Evolutionary conservation across 257 asterid species (phyloP).

Genomic region (Parsonsia alboflavescens): DNA sequence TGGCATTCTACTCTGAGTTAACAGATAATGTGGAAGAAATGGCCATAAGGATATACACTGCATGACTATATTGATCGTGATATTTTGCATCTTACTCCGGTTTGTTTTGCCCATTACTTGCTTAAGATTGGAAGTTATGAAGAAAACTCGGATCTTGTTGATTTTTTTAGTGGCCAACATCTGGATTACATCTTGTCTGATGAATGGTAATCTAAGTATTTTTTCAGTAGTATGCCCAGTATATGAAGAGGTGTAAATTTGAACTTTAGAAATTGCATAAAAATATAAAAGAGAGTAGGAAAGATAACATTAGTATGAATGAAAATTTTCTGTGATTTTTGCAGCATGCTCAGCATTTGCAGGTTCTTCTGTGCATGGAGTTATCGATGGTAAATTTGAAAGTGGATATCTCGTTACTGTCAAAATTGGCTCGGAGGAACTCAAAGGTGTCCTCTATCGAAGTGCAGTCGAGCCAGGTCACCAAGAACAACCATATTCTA

Average conservation of each 20-base stretch:
- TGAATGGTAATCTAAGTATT: neutral
- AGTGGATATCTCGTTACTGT: constrained; percentile 82
- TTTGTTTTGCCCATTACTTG: neutral
- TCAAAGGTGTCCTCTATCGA: constrained; percentile 79
- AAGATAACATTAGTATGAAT: neutral
- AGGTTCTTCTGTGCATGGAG: constrained; percentile 45
- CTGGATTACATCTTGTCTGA: neutral
- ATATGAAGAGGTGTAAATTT: neutral
- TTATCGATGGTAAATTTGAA: constrained; percentile 85
- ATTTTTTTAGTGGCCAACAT: too few relatives aligned
- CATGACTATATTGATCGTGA: neutral
- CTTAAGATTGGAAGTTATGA: neutral
- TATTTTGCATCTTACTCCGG: neutral
- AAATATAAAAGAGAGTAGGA: neutral
- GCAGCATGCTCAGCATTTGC: neutral
- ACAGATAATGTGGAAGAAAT: neutral
- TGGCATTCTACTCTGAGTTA: neutral
- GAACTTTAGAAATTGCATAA: neutral
- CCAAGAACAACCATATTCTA: constrained; percentile 19
- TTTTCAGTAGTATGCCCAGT: neutral
- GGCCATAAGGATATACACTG: neutral
- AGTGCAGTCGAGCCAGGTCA: constrained; percentile 23
- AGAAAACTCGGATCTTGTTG: neutral
- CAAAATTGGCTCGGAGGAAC: constrained; percentile 58
- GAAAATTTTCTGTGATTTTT: neutral